Conservation (phyloP, 2,329 filamentous ascomycete genomes). For the Cytospora schulzeri region DNA sequence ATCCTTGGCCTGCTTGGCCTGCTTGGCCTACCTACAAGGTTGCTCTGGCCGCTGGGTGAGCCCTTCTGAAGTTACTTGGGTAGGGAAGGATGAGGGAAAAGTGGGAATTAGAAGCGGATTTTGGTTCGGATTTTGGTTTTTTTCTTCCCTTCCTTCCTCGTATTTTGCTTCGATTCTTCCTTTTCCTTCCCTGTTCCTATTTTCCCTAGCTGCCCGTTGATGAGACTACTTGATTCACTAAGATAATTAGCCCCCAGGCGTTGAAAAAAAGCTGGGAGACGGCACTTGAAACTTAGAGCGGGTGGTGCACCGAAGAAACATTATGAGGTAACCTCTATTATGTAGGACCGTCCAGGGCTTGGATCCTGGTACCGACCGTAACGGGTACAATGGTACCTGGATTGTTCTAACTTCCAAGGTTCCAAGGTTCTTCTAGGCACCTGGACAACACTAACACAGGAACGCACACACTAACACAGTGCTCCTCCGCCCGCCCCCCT, state of each 20-base stretch:
- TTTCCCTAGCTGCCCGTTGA: background rate
- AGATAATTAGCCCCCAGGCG: background rate
- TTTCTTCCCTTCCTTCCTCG: background rate
- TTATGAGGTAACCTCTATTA: too few species aligned
- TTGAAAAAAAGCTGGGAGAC: background rate
- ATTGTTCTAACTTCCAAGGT: background rate
- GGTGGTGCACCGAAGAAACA: too few species aligned
- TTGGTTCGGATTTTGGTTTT: background rate
- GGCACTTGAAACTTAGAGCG: too few species aligned
- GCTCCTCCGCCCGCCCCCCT: too few species aligned
- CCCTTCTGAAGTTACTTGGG: background rate
- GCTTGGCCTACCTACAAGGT: background rate
- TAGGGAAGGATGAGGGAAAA: background rate
- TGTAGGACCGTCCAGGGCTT: too few species aligned
- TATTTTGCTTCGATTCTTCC: background rate
- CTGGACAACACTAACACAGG: too few species aligned
- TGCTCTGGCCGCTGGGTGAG: background rate
- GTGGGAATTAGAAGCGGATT: background rate
- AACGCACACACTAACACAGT: background rate
- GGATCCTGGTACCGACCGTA: too few species aligned
- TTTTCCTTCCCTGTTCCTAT: background rate
- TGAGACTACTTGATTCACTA: background rate
- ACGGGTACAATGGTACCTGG: background rate
- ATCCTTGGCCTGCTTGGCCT: conserved; percentile 7
- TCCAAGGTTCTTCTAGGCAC: background rate